A percentile compares a stretch with the other conserved stretches of the same genome.
Evolutionary conservation across 2,329 filamentous ascomycete species (phyloP).

Genomic region (Hymenoscyphus fraxineus): DNA sequence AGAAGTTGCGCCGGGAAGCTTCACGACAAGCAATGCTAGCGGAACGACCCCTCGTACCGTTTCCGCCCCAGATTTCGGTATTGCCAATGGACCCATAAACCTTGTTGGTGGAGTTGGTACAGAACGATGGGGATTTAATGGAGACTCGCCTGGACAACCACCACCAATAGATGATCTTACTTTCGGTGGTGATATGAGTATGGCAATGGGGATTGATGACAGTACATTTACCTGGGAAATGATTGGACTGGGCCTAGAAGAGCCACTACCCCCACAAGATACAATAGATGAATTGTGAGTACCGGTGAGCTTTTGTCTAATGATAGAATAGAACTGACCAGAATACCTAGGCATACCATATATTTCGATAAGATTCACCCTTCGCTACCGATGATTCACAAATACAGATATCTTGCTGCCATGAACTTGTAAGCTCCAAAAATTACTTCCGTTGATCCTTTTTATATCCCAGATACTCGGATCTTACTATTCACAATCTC

Average conservation of each 20-base stretch:
- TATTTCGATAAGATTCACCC: constrained; percentile 91
- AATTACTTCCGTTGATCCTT: neutral
- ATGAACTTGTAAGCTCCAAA: constrained; percentile 67
- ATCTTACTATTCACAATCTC: neutral
- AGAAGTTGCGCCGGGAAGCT: constrained; percentile 23
- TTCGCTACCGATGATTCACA: constrained; percentile 84
- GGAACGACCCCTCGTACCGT: constrained; percentile 22
- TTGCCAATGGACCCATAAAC: constrained; percentile 46
- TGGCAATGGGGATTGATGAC: constrained; percentile 46
- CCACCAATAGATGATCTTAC: constrained; percentile 54
- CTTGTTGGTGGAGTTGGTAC: constrained; percentile 46
- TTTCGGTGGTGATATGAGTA: constrained; percentile 46
- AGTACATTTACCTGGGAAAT: constrained; percentile 76
- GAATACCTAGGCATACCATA: constrained; percentile 60
- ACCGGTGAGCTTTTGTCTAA: neutral
- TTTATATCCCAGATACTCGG: neutral
- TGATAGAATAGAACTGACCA: neutral
- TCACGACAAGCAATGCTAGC: constrained; percentile 22
- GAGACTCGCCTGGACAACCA: constrained; percentile 47
- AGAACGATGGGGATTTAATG: constrained; percentile 52
- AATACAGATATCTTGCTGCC: constrained; percentile 78
- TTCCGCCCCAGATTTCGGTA: constrained; percentile 39
- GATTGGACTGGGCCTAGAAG: constrained; percentile 66
- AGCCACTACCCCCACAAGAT: constrained; percentile 63
- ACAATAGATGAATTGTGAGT: constrained; percentile 77